Evolutionary conservation across 495 filamentous ascomycete genomes (phyloP), one percentile per base, ranked within the genome.

Genomic region (Aspergillus bridgeri): DNA sequence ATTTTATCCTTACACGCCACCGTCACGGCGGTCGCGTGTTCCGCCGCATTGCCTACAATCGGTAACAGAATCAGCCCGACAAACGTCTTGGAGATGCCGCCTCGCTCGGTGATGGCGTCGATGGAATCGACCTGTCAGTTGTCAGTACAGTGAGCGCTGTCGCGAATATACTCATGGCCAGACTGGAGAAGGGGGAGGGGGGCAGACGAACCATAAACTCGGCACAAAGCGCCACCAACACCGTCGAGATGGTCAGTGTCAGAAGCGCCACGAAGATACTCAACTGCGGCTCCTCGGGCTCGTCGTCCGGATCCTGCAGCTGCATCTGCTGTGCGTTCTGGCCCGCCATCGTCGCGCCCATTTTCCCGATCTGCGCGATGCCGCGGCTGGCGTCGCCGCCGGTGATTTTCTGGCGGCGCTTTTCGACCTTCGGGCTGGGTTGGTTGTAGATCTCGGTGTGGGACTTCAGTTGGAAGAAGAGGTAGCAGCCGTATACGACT

Each of bases 1-100:
- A 94, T 94, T 69, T 94, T 95, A 69, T 93, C 90, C 78, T 94
- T 95, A 68, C 84, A 79, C 1, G 90, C 90, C 6, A 92, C 90
- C 0, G 89, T 93, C 22, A 95, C 89, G 20, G 90, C 89, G 2
- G 90, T 94, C 20, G 88, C 89, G 66, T 94, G 90, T 70, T 95
- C 90, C 6, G 90, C 90, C 5, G 90, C 90, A 65, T 95, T 94
- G 44, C 90, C 90, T 25, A 94, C 90, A 59, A 95, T 92, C n/a
- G 90, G 90, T 3, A 94, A 79, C 4, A 94, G 82, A 59, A 95
- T 92, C 60, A 95, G 72, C 48, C 90, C 89, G 51, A 94, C 87
- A 62, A 94, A 95, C 22, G 89, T 90, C 48, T 86, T 77, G 17
- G 83, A 86, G 48, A 94, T 78, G 8, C 60, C 60, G 13, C 81